These are phyloP conservation scores for Schizopora paradoxa DNA, from an alignment of 1,284 basidiomycete genomes.

Conservation along the genomic window DNA sequence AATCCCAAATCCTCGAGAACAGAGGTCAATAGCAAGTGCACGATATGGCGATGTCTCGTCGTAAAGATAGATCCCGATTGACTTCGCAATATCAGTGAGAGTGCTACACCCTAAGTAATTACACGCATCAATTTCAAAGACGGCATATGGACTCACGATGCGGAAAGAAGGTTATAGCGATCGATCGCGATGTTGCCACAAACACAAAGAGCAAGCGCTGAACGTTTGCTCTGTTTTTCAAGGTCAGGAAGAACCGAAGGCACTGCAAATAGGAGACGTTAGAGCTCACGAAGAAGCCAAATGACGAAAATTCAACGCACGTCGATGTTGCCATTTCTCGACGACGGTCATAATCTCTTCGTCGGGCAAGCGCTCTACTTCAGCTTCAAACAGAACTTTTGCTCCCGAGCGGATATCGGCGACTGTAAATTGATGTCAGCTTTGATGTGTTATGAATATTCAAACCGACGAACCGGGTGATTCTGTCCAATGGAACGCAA, in stretches of 20 bases:
- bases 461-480: conserved; percentile 48
- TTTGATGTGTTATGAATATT: conserved; percentile 3
- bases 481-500: conserved; percentile 75
- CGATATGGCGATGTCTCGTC: conserved; percentile 63
- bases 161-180: conserved; percentile 72
- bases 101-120: conserved; percentile 41
- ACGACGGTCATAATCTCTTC: conserved; percentile 57
- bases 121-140: neutral
- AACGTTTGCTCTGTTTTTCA: conserved; percentile 46
- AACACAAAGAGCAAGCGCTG: conserved; percentile 71
- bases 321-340: conserved; percentile 62
- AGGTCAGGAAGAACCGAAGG: conserved; percentile 57
- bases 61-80: conserved; percentile 72
- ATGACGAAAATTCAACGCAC: conserved; percentile 36
- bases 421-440: conserved; percentile 19
- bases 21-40: conserved; percentile 82
- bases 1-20: conserved; percentile 83
- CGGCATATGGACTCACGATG: conserved; percentile 44
- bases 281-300: neutral
- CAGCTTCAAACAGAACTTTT: conserved; percentile 69
- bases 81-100: conserved; percentile 80
- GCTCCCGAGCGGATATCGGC: conserved; percentile 75
- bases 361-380: conserved; percentile 61
- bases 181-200: conserved; percentile 82
- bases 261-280: conserved; percentile 39